A percentile compares a stretch with the other conserved stretches of the same genome.
phyloP scores from a whole-genome alignment of 2,329 filamentous ascomycete species.

The Aspergillus novoparasiticus region DNA sequence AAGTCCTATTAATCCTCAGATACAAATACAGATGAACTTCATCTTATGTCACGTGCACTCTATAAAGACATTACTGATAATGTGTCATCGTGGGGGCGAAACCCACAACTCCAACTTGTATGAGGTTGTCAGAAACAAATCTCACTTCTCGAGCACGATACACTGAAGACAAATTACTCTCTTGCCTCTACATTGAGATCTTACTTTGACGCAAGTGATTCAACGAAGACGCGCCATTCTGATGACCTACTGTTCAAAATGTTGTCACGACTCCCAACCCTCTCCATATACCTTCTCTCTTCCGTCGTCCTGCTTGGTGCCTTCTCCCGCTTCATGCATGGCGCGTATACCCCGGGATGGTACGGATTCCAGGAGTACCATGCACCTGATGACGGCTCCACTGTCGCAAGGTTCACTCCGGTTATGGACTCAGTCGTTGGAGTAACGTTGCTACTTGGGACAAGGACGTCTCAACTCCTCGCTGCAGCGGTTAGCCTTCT shows the following conservation, averaged over 20 bases:
- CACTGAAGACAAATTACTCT: accelerated
- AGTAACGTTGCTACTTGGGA: background rate
- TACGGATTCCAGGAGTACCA: constrained; percentile 10
- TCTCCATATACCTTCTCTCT: constrained; percentile 2
- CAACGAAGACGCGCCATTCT: background rate
- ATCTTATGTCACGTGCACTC: background rate
- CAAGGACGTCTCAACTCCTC: accelerated
- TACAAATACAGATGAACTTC: background rate
- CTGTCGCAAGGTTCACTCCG: background rate
- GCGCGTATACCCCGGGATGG: background rate
- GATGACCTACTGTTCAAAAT: background rate
- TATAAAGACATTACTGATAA: background rate
- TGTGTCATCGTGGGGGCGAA: too few species aligned
- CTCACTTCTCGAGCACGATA: background rate
- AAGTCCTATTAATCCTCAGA: too few species aligned
- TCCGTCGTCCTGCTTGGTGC: background rate
- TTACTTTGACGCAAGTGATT: background rate
- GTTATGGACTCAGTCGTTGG: background rate
- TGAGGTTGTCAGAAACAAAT: too few species aligned
- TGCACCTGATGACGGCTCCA: constrained; percentile 3
- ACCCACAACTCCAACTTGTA: too few species aligned
- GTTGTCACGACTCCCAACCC: background rate
- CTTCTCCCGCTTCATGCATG: constrained; percentile 10
- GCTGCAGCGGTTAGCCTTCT: background rate
- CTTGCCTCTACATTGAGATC: background rate